Evolutionary conservation across 2,329 filamentous ascomycete genomes (phyloP), one percentile per base, ranked within the genome.

Genomic region (Fusarium mundagurra): DNA sequence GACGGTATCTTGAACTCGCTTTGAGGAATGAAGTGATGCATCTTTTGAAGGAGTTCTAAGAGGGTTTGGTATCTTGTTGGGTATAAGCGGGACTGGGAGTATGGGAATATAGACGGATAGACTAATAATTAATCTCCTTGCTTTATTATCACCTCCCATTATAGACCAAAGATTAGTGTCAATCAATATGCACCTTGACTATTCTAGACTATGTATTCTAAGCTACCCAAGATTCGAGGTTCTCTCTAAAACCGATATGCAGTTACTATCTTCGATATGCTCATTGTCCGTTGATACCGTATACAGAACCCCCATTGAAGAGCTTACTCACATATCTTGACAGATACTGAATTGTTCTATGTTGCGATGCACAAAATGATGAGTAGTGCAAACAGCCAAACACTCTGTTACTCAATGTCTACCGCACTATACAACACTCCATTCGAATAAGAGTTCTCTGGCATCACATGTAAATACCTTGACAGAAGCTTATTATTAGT

Each of bases 1-100:
- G 58, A 78, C n/a, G 64, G 51, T 3, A 72, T 75, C 27, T 20
- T 76, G 7, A 50, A 63, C 16, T 73, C 69, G 8, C 22, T 77
- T 29, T 76, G 55, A 18, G 39, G 44, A 3, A 18, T 9, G 29
- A 16, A 60, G 6, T 13, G 22, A 13, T 39, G 18, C 13, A 2
- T 22, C 0, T 29, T n/a, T n/a, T n/a, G 3, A 8, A 18, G 27
- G 22, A 33, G 29, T 33, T 24, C 6, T 13, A 8, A 14, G 34
- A 27, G 16, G 4, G 20, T 10, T 31, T 0, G 12, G 16, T 10
- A 17, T 5, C 6, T 22, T 38, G 38, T 31, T 17, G 6, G 9
- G 13, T 22, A 29, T 31, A 20, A 22, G 20, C 12, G 16, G 33
- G 14, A n/a, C 17, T 29, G 8, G 13, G 5, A 4, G 9, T 20